phyloP scores from a whole-genome alignment of 306 rosid genomes.

The Amphicarpaea edgeworthii region DNA sequence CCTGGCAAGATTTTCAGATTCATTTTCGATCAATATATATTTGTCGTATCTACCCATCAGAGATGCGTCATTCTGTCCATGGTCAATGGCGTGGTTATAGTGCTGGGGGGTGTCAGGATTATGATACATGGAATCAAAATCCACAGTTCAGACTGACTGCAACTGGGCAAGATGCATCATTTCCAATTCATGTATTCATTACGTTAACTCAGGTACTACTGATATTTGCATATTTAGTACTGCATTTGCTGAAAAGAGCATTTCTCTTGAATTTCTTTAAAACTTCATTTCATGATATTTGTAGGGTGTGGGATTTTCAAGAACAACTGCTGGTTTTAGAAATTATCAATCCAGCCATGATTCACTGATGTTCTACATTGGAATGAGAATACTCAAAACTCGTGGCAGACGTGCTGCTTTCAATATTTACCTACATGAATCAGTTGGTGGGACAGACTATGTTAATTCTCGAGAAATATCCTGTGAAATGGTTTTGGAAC shows the following conservation, averaged over 20 bases:
- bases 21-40: conserved; percentile 98
- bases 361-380: conserved; percentile 95
- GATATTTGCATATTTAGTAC: background rate
- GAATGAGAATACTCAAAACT: conserved; percentile 99
- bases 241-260: conserved; percentile 3
- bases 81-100: conserved; percentile 98
- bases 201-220: conserved; percentile 90
- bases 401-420: conserved; percentile 95
- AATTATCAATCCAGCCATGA: conserved; percentile 99
- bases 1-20: conserved; percentile 99
- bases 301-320: conserved; percentile 99
- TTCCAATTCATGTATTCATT: conserved; percentile 92
- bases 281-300: conserved; percentile 36
- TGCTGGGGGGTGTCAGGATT: conserved; percentile 99
- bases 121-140: conserved; percentile 97
- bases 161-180: conserved; percentile 91
- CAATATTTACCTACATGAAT: conserved; percentile 95
- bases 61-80: conserved; percentile 96
- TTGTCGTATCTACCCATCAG: conserved; percentile 92
- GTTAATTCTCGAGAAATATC: conserved; percentile 99
- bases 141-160: conserved; percentile 96
- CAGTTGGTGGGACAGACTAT: conserved; percentile 97
- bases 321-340: conserved; percentile 95
- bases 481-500: conserved; percentile 98
- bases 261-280: conserved; percentile 15